These are phyloP conservation scores for Strobilomyces confusus DNA, from an alignment of 768 basidiomycete species.

Conservation along the genomic window DNA sequence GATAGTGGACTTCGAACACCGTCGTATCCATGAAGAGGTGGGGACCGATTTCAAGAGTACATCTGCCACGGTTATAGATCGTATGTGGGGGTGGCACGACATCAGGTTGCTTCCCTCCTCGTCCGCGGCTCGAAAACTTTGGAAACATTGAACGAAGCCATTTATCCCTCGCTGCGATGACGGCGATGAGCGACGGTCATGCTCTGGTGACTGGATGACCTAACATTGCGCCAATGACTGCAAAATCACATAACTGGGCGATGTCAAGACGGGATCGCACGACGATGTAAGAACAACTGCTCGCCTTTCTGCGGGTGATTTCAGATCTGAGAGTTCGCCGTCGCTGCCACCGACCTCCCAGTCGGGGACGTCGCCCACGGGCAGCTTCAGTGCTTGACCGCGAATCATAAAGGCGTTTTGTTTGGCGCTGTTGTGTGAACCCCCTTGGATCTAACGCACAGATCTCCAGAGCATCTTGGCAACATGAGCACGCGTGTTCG, in stretches of 20 bases:
- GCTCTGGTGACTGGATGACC: conserved; percentile 8
- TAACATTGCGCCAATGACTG: conserved; percentile 72
- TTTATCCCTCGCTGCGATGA: conserved; percentile 56
- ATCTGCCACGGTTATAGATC: conserved; percentile 60
- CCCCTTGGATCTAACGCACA: background rate
- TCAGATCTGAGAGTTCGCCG: conserved; percentile 38
- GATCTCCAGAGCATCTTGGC: conserved; percentile 1
- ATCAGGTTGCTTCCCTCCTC: conserved; percentile 53
- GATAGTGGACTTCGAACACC: conserved; percentile 73
- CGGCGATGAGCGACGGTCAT: conserved; percentile 13
- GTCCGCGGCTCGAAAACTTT: conserved; percentile 64
- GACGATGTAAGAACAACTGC: background rate
- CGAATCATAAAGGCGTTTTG: conserved; percentile 26
- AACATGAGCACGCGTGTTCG: conserved; percentile 51
- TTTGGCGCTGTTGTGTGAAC: conserved; percentile 26
- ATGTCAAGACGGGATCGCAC: conserved; percentile 7
- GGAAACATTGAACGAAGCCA: conserved; percentile 66
- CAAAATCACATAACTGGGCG: conserved; percentile 51
- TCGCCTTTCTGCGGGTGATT: conserved; percentile 58
- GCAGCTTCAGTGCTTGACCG: conserved; percentile 37
- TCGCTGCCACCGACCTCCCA: conserved; percentile 56
- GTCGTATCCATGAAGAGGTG: conserved; percentile 65
- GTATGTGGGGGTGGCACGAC: conserved; percentile 61
- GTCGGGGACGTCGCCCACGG: conserved; percentile 52
- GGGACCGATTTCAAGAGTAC: conserved; percentile 71